Evolutionary conservation across 2,329 filamentous ascomycete genomes (phyloP), one percentile per base, ranked within the genome.

Genomic region (Verticillium dahliae): DNA sequence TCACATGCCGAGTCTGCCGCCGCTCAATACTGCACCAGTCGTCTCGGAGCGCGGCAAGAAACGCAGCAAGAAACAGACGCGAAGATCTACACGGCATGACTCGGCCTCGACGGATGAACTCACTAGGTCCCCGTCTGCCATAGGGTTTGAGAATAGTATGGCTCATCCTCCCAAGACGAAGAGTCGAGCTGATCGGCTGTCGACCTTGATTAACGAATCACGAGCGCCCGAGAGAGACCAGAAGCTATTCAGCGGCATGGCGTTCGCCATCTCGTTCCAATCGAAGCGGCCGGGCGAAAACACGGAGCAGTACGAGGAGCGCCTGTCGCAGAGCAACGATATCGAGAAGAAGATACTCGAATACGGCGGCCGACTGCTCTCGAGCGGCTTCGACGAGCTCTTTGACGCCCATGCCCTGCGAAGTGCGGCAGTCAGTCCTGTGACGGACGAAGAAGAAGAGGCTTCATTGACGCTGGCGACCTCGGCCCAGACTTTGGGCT

Each of bases 231-330:
- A 52, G 45, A 52, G 45, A 52, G 45, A 56, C 13, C 27, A n/a
- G 15, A 27, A 22, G n/a, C 31, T 59, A 0, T 97, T 98, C 69
- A 76, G 83, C 1, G 86, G 88, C 52, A 97, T 97, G 92, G 86
- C 86, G 0, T 97, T 98, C 74, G 92, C 92, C 0, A 83, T 97
- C 11, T 94, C 92, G 0, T 91, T 92, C 64, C 81, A 81, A 67
- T 73, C 75, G 0, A 75, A 74, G 34, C 76, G 78, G 50, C 77
- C 80, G 2, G 80, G 83, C 1, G 81, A 85, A 59, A 81, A 80
- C 15, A 76, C 76, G 9, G 81, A 85, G 18, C 85, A 85, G 9
- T 75, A 72, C 56, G 69, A 69, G 3, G 69, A 72, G 52, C 75
- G 73, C 33, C 66, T 69, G 34, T 74, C 75, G 37, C 69, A 72